Evolutionary conservation across 2,329 filamentous ascomycete genomes (phyloP).

Genomic region (Trichophyton verrucosum): DNA sequence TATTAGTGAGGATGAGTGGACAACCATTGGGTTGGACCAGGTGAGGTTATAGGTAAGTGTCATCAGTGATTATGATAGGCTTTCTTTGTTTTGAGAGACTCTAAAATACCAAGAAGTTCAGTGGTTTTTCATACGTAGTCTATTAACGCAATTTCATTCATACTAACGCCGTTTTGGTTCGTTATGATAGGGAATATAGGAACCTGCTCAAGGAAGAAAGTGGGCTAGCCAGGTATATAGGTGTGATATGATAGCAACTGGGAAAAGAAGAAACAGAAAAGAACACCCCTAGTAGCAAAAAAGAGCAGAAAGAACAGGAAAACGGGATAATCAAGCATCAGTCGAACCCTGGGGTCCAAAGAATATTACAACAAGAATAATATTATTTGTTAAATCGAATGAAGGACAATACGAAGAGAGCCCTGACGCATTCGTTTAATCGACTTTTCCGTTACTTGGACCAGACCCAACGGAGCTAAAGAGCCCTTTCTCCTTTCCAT

Average conservation of each 20-base stretch:
- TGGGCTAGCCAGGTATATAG: conserved; percentile 1
- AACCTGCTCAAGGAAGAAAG: not conserved
- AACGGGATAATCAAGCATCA: not conserved
- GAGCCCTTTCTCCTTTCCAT: conserved; percentile 37
- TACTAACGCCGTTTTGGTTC: not conserved
- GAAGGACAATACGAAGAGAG: not conserved
- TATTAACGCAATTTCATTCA: not conserved
- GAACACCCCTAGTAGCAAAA: not conserved
- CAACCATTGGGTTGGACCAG: not conserved
- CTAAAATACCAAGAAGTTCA: too few species aligned
- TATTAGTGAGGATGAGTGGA: not conserved
- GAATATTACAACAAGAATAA: not conserved
- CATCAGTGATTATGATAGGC: not conserved
- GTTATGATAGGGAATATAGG: not conserved
- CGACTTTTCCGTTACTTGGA: conserved; percentile 34
- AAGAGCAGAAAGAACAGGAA: not conserved
- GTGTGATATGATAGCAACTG: not conserved
- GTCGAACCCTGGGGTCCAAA: not conserved
- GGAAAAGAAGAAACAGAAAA: not conserved
- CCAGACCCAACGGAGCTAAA: conserved; percentile 22
- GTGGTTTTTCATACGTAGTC: not conserved
- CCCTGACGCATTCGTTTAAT: conserved; percentile 20
- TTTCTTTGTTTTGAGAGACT: not conserved
- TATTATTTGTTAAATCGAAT: not conserved
- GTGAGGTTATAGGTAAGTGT: not conserved